Conservation (phyloP, 2,329 filamentous ascomycete genomes). For the Ophiostoma ips region DNA sequence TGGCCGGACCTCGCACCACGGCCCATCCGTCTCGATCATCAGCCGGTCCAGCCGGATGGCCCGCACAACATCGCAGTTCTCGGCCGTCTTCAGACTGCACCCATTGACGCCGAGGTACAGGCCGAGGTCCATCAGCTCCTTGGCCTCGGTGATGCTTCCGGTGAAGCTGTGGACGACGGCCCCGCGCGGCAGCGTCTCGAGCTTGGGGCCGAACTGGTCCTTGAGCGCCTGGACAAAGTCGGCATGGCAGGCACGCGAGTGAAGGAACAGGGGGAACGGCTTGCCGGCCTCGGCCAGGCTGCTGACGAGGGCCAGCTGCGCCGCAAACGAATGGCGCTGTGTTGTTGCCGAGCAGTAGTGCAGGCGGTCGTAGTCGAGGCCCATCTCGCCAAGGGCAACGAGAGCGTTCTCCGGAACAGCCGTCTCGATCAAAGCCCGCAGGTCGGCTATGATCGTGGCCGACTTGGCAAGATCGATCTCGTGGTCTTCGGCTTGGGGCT, state of each 20-base stretch:
- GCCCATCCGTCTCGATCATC: constrained; percentile 94
- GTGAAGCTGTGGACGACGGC: constrained; percentile 95
- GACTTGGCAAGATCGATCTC: constrained; percentile 29
- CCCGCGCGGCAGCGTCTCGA: constrained; percentile 51
- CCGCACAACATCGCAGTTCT: constrained; percentile 76
- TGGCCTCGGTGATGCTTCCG: constrained; percentile 73
- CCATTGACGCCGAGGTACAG: constrained; percentile 93
- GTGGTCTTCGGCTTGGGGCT: constrained; percentile 33
- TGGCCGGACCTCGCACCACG: constrained; percentile 90
- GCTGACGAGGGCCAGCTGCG: constrained; percentile 67
- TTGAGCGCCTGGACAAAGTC: constrained; percentile 69
- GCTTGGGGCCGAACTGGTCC: constrained; percentile 37
- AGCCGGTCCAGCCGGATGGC: constrained; percentile 64
- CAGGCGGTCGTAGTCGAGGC: constrained; percentile 88
- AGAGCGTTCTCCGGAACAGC: constrained; percentile 38
- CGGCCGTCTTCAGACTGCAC: constrained; percentile 86
- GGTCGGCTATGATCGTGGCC: constrained; percentile 36
- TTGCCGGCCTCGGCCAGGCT: constrained; percentile 34
- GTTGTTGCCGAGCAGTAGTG: constrained; percentile 65
- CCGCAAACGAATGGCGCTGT: constrained; percentile 74
- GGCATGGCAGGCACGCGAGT: constrained; percentile 72
- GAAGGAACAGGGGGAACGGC: constrained; percentile 78
- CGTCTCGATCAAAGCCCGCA: constrained; percentile 50
- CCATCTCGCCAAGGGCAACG: constrained; percentile 86
- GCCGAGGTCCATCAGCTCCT: constrained; percentile 57